phyloP scores from a whole-genome alignment of 2,329 filamentous ascomycete species.

The Celoporthe dispersa region DNA sequence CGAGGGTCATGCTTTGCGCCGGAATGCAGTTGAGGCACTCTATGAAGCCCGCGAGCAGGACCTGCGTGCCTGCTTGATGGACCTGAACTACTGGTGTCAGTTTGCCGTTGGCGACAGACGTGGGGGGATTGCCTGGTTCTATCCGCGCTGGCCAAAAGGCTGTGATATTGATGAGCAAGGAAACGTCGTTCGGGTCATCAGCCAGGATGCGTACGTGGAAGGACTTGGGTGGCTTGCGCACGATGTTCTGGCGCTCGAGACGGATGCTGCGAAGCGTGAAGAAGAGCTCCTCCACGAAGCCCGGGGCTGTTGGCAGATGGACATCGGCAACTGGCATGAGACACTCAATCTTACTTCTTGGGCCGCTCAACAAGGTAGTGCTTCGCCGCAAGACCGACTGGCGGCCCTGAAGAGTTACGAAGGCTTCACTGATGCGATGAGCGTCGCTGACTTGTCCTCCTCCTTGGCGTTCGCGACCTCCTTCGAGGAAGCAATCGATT shows the following conservation, averaged over 20 bases:
- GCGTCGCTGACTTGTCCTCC: conserved; percentile 67
- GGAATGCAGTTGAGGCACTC: conserved; percentile 69
- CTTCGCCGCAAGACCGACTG: conserved; percentile 35
- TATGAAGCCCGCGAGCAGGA: conserved; percentile 73
- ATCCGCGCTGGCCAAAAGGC: conserved; percentile 75
- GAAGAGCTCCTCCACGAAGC: conserved; percentile 67
- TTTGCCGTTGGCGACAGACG: conserved; percentile 90
- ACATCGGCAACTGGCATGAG: conserved; percentile 61
- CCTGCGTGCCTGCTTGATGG: conserved; percentile 78
- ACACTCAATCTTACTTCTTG: conserved; percentile 46
- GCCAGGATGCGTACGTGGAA: conserved; percentile 74
- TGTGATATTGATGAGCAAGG: conserved; percentile 70
- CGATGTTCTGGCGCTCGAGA: conserved; percentile 52
- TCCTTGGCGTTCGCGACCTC: conserved; percentile 49
- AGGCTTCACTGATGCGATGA: conserved; percentile 62
- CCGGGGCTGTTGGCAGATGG: conserved; percentile 71
- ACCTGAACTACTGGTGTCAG: conserved; percentile 96
- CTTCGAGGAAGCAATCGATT: conserved; percentile 60
- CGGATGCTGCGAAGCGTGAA: conserved; percentile 50
- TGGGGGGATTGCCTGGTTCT: conserved; percentile 89
- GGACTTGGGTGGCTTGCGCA: conserved; percentile 80
- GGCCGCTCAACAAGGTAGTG: conserved; percentile 37
- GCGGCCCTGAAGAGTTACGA: conserved; percentile 55
- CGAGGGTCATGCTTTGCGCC: conserved; percentile 80
- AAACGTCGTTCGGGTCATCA: conserved; percentile 75